These are phyloP conservation scores for Saccharomycopsis sp. DNA, from an alignment of 805 yeast genomes.

Conservation along the genomic window DNA sequence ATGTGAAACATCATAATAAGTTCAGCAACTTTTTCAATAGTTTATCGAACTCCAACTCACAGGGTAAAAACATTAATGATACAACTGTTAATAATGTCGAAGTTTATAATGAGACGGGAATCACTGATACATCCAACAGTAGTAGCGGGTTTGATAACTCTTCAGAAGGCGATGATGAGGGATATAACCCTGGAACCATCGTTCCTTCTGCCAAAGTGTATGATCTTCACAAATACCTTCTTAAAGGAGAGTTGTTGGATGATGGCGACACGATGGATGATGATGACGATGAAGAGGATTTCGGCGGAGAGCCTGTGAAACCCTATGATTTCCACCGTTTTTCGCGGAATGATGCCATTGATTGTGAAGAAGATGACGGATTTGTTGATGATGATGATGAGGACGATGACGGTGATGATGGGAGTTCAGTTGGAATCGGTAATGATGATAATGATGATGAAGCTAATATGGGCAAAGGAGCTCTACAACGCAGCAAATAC, in stretches of 20 bases:
- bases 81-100: conserved; percentile 1
- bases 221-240: conserved; percentile 14
- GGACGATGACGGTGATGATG: not conserved
- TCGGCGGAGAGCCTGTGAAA: conserved; percentile 3
- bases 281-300: conserved; percentile 4
- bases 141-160: conserved; percentile 2
- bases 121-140: conserved; percentile 9
- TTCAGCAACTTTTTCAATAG: conserved; percentile 16
- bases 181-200: conserved; percentile 1
- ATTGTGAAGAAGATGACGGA: conserved; percentile 4
- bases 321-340: not conserved
- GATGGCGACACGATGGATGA: conserved; percentile 13
- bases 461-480: not conserved
- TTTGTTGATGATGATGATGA: not conserved
- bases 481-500: not conserved
- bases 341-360: conserved; percentile 1
- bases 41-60: not conserved
- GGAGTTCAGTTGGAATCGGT: not conserved
- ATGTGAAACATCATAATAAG: conserved; percentile 12
- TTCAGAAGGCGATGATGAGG: conserved; percentile 8
- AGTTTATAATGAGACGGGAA: conserved; percentile 6
- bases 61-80: not conserved
- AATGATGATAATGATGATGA: not conserved
- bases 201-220: conserved; percentile 15
- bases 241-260: conserved; percentile 13